phyloP scores from a whole-genome alignment of 2,329 filamentous ascomycete species.

The Colletotrichum ledebouriae region DNA sequence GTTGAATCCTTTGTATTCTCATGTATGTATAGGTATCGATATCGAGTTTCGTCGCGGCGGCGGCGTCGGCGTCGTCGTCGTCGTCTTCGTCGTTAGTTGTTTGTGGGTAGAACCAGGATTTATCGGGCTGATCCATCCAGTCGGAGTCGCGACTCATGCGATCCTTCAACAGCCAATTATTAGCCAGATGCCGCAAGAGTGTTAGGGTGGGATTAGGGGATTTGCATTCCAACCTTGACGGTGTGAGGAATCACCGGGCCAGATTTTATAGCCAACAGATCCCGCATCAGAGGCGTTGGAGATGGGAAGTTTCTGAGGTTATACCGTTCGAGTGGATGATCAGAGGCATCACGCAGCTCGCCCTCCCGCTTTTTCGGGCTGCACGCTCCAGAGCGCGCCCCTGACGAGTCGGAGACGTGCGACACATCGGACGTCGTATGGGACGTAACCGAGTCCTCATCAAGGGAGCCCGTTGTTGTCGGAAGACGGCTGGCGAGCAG shows the following conservation, averaged over 20 bases:
- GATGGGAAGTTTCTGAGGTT: neutral
- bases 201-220: neutral
- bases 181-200: neutral
- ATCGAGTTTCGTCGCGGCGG: neutral
- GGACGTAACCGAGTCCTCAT: neutral
- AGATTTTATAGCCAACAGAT: neutral
- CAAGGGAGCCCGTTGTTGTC: neutral
- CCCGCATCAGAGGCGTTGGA: neutral
- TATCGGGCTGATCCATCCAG: neutral
- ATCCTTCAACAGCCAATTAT: fast-evolving
- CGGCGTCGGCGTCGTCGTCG: no score
- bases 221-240: neutral
- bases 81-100: neutral
- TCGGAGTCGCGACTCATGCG: neutral
- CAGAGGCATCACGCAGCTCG: neutral
- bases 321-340: neutral
- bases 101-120: neutral
- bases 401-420: neutral
- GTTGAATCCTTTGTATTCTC: neutral
- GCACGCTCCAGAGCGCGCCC: neutral
- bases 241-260: slow-evolving; percentile 4
- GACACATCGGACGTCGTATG: neutral
- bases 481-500: neutral
- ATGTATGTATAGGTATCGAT: neutral
- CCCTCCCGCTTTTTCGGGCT: slow-evolving; percentile 11